Evolutionary conservation across 2,329 filamentous ascomycete species (phyloP).

Genomic region (Aspergillus phoenicis): DNA sequence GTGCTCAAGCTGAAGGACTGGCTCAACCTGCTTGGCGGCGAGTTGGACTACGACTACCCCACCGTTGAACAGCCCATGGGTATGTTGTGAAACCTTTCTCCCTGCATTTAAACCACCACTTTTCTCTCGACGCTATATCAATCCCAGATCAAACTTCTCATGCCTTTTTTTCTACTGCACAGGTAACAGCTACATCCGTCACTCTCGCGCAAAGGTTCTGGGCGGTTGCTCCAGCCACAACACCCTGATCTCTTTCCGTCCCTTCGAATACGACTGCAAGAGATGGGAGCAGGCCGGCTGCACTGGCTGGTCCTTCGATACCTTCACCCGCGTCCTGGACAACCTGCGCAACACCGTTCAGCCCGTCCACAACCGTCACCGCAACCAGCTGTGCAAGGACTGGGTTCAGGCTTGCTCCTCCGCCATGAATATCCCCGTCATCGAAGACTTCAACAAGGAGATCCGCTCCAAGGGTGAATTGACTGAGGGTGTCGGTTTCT

Average conservation of each 20-base stretch:
- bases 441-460: conserved; percentile 83
- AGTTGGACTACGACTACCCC: conserved; percentile 88
- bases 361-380: conserved; percentile 80
- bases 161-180: background rate
- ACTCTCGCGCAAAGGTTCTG: conserved; percentile 88
- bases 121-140: background rate
- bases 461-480: conserved; percentile 74
- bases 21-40: conserved; percentile 79
- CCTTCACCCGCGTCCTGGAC: conserved; percentile 78
- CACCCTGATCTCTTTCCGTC: conserved; percentile 88
- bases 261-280: conserved; percentile 84
- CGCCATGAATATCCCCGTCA: conserved; percentile 77
- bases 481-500: conserved; percentile 80
- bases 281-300: conserved; percentile 82
- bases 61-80: conserved; percentile 85
- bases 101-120: background rate
- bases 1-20: conserved; percentile 86
- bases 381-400: conserved; percentile 88
- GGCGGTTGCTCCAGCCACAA: conserved; percentile 94
- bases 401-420: conserved; percentile 81
- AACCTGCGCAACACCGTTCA: conserved; percentile 88
- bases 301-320: conserved; percentile 83
- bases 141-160: background rate
- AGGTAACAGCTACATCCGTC: conserved; percentile 89
- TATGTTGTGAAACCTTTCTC: conserved; percentile 36